Conservation (phyloP, 2,329 filamentous ascomycete genomes). For the Ceratocystis eucalypticola region DNA sequence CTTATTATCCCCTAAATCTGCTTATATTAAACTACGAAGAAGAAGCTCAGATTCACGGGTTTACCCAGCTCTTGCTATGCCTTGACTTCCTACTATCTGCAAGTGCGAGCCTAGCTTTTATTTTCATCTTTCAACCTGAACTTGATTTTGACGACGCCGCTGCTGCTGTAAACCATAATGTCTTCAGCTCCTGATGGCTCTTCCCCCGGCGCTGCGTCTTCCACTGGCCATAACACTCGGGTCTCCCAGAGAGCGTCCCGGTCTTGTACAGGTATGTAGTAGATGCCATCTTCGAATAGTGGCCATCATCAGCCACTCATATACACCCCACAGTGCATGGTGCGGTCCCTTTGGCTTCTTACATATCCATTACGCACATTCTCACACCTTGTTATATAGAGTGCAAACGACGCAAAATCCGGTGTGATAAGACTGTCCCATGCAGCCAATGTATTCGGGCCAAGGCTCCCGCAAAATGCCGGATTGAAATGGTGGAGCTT, state of each 20-base stretch:
- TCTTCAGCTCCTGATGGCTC: neutral
- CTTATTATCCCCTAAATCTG: neutral
- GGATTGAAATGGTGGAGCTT: slow-evolving; percentile 18
- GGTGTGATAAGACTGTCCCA: slow-evolving; percentile 18
- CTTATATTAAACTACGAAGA: neutral
- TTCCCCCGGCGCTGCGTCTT: neutral
- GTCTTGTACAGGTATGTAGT: slow-evolving; percentile 15
- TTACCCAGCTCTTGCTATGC: neutral
- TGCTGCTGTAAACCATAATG: neutral
- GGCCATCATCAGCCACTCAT: neutral
- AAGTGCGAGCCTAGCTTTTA: neutral
- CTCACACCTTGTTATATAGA: slow-evolving; percentile 5
- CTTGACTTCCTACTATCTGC: neutral
- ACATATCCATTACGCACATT: neutral
- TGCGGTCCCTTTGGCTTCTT: too few relatives aligned
- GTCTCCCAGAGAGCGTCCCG: slow-evolving; percentile 18
- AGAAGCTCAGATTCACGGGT: neutral
- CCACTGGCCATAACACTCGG: slow-evolving; percentile 1
- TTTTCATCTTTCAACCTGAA: neutral
- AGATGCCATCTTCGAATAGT: neutral
- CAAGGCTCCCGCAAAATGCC: slow-evolving; percentile 15
- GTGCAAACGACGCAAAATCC: slow-evolving; percentile 19
- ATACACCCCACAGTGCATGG: neutral
- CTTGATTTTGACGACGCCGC: neutral
- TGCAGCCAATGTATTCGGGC: slow-evolving; percentile 18